phyloP scores from a whole-genome alignment of 202 grass and related monocot genomes.

The Panicum virgatum region DNA sequence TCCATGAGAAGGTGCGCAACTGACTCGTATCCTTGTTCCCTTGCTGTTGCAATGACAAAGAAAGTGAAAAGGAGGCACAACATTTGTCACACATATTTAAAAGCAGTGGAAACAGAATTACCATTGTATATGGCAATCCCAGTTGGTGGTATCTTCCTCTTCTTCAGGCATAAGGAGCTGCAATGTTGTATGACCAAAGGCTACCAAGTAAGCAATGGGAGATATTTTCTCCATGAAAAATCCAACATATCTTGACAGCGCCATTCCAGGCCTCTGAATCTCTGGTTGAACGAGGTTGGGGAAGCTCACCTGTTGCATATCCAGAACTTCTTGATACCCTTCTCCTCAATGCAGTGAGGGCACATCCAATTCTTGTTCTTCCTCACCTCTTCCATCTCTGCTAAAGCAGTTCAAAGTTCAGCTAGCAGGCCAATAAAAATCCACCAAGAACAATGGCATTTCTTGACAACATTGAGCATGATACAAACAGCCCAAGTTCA shows the following conservation, averaged over 20 bases:
- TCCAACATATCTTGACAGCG: background rate
- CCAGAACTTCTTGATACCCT: constrained; percentile 78
- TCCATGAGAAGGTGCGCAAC: constrained; percentile 97
- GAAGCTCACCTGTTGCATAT: constrained; percentile 83
- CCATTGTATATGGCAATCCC: constrained; percentile 91
- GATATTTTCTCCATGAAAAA: background rate
- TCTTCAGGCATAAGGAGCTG: constrained; percentile 89
- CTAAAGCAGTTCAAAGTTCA: constrained; percentile 30
- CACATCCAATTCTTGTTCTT: constrained; percentile 92
- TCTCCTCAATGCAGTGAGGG: constrained; percentile 88
- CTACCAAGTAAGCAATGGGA: background rate
- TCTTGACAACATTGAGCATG: background rate
- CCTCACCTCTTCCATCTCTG: constrained; percentile 81
- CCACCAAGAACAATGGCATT: constrained; percentile 8
- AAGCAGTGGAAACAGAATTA: constrained; percentile 12
- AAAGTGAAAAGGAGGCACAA: background rate
- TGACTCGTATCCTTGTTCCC: constrained; percentile 70
- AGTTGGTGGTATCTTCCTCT: constrained; percentile 75
- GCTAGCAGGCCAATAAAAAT: constrained; percentile 3
- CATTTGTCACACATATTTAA: background rate
- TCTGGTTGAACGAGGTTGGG: background rate
- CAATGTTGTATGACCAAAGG: constrained; percentile 7
- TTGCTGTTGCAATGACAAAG: constrained; percentile 46
- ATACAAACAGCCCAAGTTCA: background rate
- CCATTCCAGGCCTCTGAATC: background rate